Evolutionary conservation across 805 yeast genomes (phyloP).

Genomic region (Pichia gijzeniarum): DNA sequence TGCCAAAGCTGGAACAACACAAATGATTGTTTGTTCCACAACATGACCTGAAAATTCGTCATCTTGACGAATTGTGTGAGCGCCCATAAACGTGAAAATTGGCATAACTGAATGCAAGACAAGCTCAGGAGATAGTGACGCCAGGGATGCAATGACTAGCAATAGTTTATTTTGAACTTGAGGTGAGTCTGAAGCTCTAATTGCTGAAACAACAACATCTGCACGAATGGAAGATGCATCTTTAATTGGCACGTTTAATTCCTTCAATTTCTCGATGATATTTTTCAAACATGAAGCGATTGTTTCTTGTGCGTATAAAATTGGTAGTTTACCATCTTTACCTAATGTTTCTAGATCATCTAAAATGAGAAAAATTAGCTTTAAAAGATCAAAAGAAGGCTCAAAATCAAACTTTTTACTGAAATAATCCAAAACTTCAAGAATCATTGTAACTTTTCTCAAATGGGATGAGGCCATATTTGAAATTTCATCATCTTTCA

Average conservation of each 20-base stretch:
- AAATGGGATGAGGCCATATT: slow-evolving; percentile 73
- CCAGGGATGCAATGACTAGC: slow-evolving; percentile 80
- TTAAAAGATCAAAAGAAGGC: slow-evolving; percentile 33
- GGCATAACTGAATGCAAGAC: slow-evolving; percentile 98
- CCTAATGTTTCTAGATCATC: slow-evolving; percentile 81
- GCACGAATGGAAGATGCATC: slow-evolving; percentile 73
- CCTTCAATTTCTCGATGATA: slow-evolving; percentile 52
- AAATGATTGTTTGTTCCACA: slow-evolving; percentile 82
- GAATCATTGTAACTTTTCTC: slow-evolving; percentile 65
- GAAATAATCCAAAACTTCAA: slow-evolving; percentile 67
- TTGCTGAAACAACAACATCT: slow-evolving; percentile 84
- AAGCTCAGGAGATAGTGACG: slow-evolving; percentile 82
- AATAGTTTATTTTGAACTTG: slow-evolving; percentile 89
- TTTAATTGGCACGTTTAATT: slow-evolving; percentile 27
- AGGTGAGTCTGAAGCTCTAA: slow-evolving; percentile 83
- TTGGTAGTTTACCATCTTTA: slow-evolving; percentile 86
- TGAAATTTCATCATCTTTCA: slow-evolving; percentile 64
- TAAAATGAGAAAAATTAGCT: slow-evolving; percentile 47
- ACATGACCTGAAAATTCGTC: slow-evolving; percentile 92
- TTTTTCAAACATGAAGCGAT: slow-evolving; percentile 80
- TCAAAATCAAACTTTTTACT: slow-evolving; percentile 18
- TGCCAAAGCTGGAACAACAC: slow-evolving; percentile 87
- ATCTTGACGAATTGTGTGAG: slow-evolving; percentile 93
- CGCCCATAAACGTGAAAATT: slow-evolving; percentile 99
- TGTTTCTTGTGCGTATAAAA: slow-evolving; percentile 84